These are phyloP conservation scores for Aspergillus olivimuriae DNA, from an alignment of 495 filamentous ascomycete species.

Conservation along the genomic window DNA sequence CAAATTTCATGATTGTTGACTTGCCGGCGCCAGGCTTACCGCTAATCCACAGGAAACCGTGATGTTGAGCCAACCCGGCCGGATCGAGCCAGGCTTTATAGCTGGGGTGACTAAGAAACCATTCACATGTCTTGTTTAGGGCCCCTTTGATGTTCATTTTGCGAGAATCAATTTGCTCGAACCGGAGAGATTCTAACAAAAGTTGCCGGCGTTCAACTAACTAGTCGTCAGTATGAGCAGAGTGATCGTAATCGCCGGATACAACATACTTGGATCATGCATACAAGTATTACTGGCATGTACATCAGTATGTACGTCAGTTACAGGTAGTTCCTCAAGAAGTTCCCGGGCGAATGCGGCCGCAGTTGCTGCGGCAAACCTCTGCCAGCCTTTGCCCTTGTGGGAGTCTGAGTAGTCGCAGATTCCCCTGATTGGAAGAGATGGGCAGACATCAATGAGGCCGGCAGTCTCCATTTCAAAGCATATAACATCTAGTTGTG, in stretches of 20 bases:
- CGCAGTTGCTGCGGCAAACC: constrained; percentile 24
- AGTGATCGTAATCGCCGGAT: no score
- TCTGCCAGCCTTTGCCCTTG: constrained; percentile 32
- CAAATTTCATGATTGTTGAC: constrained; percentile 47
- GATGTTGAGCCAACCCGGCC: constrained; percentile 25
- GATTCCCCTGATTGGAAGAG: constrained; percentile 27
- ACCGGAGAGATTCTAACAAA: constrained; percentile 20
- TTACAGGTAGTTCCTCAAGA: constrained; percentile 16
- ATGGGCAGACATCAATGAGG: constrained; percentile 24
- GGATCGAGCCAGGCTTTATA: constrained; percentile 44
- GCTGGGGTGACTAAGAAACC: constrained; percentile 36
- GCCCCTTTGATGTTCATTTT: constrained; percentile 17
- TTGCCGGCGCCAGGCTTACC: constrained; percentile 53
- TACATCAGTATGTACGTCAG: no score
- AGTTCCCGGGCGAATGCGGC: constrained; percentile 29
- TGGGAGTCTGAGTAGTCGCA: constrained; percentile 34
- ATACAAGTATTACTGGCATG: no score
- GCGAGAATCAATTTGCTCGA: constrained; percentile 25
- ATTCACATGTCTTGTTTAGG: constrained; percentile 39
- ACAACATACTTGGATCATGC: no score
- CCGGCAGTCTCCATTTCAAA: constrained; percentile 47
- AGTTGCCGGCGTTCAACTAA: constrained; percentile 9
- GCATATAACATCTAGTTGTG: constrained; percentile 22
- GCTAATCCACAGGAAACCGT: constrained; percentile 52
- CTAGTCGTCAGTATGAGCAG: constrained; percentile 6